phyloP scores from a whole-genome alignment of 2,329 filamentous ascomycete genomes.

The Thielaviopsis musarum region DNA sequence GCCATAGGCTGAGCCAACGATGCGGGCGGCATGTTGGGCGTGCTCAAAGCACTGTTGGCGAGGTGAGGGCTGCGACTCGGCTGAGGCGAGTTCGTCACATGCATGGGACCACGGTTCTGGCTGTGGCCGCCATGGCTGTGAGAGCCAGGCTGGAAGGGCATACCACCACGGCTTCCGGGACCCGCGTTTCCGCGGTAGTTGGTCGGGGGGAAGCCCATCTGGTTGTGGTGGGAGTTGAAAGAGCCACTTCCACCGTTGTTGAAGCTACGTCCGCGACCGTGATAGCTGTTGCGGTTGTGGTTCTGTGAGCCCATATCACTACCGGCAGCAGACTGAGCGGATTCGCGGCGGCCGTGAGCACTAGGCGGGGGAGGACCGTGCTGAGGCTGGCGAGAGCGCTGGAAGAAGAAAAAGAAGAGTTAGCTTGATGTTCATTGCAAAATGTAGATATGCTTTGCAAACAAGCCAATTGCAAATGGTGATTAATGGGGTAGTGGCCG shows the following conservation, averaged over 20 bases:
- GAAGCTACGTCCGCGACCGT: conserved; percentile 28
- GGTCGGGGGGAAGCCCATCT: conserved; percentile 23
- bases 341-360: conserved; percentile 67
- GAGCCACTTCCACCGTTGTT: conserved; percentile 23
- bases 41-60: conserved; percentile 47
- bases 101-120: conserved; percentile 22
- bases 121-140: conserved; percentile 21
- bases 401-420: conserved; percentile 12
- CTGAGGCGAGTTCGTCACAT: conserved; percentile 47
- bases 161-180: conserved; percentile 31
- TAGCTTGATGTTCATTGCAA: neutral
- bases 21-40: conserved; percentile 49
- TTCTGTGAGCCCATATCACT: conserved; percentile 18
- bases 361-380: conserved; percentile 47
- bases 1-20: conserved; percentile 39
- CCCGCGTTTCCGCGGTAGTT: conserved; percentile 24
- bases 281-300: conserved; percentile 38
- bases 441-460: neutral
- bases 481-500: neutral
- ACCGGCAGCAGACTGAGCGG: conserved; percentile 51
- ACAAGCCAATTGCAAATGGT: neutral
- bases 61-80: conserved; percentile 50
- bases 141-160: conserved; percentile 30
- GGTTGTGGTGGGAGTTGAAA: conserved; percentile 30
- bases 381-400: conserved; percentile 47